Evolutionary conservation across 495 filamentous ascomycete genomes (phyloP).

Genomic region (Hypoxylon trugodes): DNA sequence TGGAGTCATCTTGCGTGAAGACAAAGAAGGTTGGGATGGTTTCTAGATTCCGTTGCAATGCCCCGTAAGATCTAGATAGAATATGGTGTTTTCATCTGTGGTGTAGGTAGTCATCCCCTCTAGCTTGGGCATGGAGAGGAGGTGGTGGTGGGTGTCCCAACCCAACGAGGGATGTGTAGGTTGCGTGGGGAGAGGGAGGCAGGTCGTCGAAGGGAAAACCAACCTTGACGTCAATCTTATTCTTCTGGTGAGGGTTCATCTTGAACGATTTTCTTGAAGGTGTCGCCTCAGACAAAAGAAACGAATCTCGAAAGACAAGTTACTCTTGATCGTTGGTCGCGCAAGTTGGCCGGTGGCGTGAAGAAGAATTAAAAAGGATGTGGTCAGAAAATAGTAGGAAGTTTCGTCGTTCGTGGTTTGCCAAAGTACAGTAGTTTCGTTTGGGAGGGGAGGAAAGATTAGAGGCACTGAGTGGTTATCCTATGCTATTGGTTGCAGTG

Average conservation of each 20-base stretch:
- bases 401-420: conserved; percentile 22
- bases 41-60: not conserved
- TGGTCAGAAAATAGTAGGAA: conserved; percentile 22
- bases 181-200: conserved; percentile 16
- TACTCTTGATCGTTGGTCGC: conserved; percentile 20
- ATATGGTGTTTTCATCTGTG: not conserved
- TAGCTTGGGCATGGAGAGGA: conserved; percentile 15
- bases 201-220: conserved; percentile 52
- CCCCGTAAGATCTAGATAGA: not conserved
- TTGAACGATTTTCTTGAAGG: too few species aligned
- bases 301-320: conserved; percentile 15
- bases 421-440: too few species aligned
- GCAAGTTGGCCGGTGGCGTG: conserved; percentile 15
- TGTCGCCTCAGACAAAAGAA: conserved; percentile 21
- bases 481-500: too few species aligned
- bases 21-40: conserved; percentile 28
- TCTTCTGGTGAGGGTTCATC: conserved; percentile 97
- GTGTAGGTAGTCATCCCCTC: not conserved
- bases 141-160: conserved; percentile 25
- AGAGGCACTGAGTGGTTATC: conserved; percentile 10
- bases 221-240: conserved; percentile 95
- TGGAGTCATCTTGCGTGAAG: conserved; percentile 1
- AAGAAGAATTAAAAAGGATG: conserved; percentile 17
- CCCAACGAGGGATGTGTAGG: conserved; percentile 11
- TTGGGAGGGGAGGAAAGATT: conserved; percentile 32